Evolutionary conservation across 306 rosid genomes (phyloP), one percentile per base, ranked within the genome.

Genomic region (Prinsepia uniflora): DNA sequence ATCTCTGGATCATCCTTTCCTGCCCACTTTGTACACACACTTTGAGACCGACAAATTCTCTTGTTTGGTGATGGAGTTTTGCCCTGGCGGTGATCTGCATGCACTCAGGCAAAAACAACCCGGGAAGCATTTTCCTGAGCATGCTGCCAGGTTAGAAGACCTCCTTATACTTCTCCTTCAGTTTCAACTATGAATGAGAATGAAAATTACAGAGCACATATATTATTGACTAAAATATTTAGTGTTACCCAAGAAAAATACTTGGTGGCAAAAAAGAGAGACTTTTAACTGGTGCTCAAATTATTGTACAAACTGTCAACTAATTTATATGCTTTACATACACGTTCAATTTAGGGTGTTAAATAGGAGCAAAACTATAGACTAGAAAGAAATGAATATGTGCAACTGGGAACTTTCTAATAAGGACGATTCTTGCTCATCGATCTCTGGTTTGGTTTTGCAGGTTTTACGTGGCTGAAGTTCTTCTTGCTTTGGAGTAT

Each of bases 401-500:
- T 18, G 42, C 22, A 20, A 24, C 6, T 43, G 64, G 8, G 48
- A 44, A 42, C 44, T 5, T 56, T 24, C 45, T 56, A 6, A 44
- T 57, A 34, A 24, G 54, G 42, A 43, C 67, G 34, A 48, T 74
- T 63, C 15, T 63, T 41, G 75, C 44, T 61, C 41, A 50, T 49
- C 75, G 64, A 67, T 78, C 43, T 57, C 68, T 55, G 13, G 53
- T 19, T 6, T 77, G 72, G 14, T 17, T 60, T 61, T 80, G 75
- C 90, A 94, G 98, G 89, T 94, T 94, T 81, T 94, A 94, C 76
- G 97, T 86, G 81, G 96, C 98, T 24, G 98, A 94, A 84, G 97
- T 94, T 75, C 97, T 94, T 75, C 97, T 94, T 77, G 92, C 98
- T 40, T 82, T 94, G 87, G 98, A 94, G 84, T 94, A 94, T 83